phyloP scores from a whole-genome alignment of 2,329 filamentous ascomycete species.

The Scedosporium apiospermum region DNA sequence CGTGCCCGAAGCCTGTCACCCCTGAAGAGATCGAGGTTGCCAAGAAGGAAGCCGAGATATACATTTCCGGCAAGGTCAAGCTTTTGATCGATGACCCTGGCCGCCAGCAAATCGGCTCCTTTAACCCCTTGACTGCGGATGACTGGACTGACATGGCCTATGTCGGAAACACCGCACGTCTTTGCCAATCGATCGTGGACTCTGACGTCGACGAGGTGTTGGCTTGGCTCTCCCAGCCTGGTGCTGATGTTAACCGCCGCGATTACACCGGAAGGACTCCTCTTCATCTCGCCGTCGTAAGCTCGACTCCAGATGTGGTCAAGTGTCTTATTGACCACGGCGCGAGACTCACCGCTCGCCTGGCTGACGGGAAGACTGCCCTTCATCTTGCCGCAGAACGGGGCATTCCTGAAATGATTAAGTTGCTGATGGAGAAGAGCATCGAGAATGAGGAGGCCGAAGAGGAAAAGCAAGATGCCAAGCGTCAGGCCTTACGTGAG shows the following conservation, averaged over 20 bases:
- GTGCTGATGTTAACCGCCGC: slow-evolving; percentile 59
- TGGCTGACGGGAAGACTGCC: slow-evolving; percentile 73
- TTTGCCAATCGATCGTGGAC: slow-evolving; percentile 77
- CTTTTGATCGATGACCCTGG: slow-evolving; percentile 79
- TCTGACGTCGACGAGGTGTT: slow-evolving; percentile 59
- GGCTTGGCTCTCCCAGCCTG: slow-evolving; percentile 60
- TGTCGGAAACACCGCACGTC: slow-evolving; percentile 63
- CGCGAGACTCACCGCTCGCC: slow-evolving; percentile 60
- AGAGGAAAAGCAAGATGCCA: slow-evolving; percentile 44
- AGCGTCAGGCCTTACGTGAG: slow-evolving; percentile 25
- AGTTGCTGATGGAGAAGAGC: slow-evolving; percentile 63
- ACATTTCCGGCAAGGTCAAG: slow-evolving; percentile 61
- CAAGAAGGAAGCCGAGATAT: slow-evolving; percentile 64
- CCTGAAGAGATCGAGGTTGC: slow-evolving; percentile 62
- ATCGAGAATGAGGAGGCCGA: slow-evolving; percentile 62
- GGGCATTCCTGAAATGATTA: slow-evolving; percentile 60
- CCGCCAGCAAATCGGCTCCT: slow-evolving; percentile 59
- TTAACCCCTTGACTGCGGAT: slow-evolving; percentile 71
- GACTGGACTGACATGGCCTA: slow-evolving; percentile 93
- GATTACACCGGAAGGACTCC: slow-evolving; percentile 74
- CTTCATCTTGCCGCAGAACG: slow-evolving; percentile 71
- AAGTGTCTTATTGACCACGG: slow-evolving; percentile 61
- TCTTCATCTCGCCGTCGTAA: slow-evolving; percentile 64
- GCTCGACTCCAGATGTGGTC: slow-evolving; percentile 61
- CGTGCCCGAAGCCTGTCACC: slow-evolving; percentile 60